These are phyloP conservation scores for Aspergillus nanangensis DNA, from an alignment of 495 filamentous ascomycete genomes.

Conservation along the genomic window DNA sequence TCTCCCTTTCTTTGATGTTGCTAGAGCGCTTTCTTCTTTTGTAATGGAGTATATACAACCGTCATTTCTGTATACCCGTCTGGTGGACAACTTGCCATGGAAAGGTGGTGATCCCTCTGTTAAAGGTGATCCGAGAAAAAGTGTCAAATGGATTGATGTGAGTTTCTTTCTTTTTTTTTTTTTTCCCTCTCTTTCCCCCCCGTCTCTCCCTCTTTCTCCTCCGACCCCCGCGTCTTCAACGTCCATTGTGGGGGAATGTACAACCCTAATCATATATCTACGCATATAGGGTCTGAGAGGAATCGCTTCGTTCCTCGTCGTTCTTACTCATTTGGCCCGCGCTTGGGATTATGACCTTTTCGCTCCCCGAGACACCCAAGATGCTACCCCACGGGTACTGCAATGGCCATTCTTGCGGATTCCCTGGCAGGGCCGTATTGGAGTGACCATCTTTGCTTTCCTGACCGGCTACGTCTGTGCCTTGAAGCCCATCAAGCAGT, in stretches of 20 bases:
- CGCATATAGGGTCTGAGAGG: slow-evolving; percentile 54
- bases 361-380: slow-evolving; percentile 44
- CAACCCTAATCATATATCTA: no score
- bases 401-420: slow-evolving; percentile 59
- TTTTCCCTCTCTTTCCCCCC: neutral
- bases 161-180: slow-evolving; percentile 16
- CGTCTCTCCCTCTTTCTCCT: neutral
- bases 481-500: slow-evolving; percentile 58
- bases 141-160: slow-evolving; percentile 70
- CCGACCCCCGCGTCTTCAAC: no score
- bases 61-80: slow-evolving; percentile 23
- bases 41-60: slow-evolving; percentile 24
- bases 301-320: slow-evolving; percentile 59
- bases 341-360: slow-evolving; percentile 57
- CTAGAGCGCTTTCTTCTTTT: neutral
- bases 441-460: slow-evolving; percentile 63
- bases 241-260: no score
- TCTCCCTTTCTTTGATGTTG: neutral
- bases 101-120: slow-evolving; percentile 22
- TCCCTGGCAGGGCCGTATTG: slow-evolving; percentile 58
- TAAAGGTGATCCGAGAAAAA: slow-evolving; percentile 43
- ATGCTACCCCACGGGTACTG: slow-evolving; percentile 44
- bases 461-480: slow-evolving; percentile 67
- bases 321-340: slow-evolving; percentile 59
- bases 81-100: slow-evolving; percentile 32